A percentile compares a stretch with the other conserved stretches of the same genome.
phyloP scores from a whole-genome alignment of 768 basidiomycete genomes.

The Termitomyces sp. region DNA sequence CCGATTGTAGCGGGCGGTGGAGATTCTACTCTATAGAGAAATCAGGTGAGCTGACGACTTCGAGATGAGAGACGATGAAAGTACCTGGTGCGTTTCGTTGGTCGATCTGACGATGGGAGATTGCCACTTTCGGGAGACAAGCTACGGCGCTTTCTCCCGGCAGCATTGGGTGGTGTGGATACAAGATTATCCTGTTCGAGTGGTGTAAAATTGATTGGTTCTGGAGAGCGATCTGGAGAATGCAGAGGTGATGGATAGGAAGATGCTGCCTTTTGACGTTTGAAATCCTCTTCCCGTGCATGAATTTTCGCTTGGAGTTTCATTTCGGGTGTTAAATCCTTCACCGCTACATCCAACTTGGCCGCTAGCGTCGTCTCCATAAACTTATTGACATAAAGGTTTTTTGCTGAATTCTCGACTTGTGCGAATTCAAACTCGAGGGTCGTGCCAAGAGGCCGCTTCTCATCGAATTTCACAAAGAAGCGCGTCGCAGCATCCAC shows the following conservation, averaged over 20 bases:
- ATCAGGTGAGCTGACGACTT: not conserved
- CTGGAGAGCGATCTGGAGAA: conserved; percentile 8
- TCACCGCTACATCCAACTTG: conserved; percentile 27
- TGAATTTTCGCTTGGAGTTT: conserved; percentile 4
- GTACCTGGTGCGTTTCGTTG: conserved; percentile 17
- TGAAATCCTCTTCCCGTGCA: conserved; percentile 6
- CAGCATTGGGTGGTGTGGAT: not conserved
- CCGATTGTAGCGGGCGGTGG: not conserved
- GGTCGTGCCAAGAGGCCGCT: conserved; percentile 14
- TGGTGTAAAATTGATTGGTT: not conserved
- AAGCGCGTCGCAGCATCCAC: conserved; percentile 34
- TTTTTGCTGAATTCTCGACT: conserved; percentile 17
- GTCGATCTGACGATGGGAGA: not conserved
- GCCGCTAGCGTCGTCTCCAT: conserved; percentile 9
- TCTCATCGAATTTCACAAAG: conserved; percentile 21
- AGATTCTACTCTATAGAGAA: not conserved
- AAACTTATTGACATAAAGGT: conserved; percentile 20
- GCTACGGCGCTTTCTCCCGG: conserved; percentile 14
- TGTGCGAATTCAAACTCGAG: conserved; percentile 19
- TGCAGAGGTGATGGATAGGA: conserved; percentile 19
- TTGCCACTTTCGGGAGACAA: conserved; percentile 2
- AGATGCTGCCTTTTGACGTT: conserved; percentile 4
- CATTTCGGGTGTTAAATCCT: conserved; percentile 23
- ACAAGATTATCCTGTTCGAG: conserved; percentile 1
- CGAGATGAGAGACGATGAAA: not conserved